Evolutionary conservation across 192 early-diverging fungal species (phyloP).

Genomic region (Fimicolochytrium jonesii): DNA sequence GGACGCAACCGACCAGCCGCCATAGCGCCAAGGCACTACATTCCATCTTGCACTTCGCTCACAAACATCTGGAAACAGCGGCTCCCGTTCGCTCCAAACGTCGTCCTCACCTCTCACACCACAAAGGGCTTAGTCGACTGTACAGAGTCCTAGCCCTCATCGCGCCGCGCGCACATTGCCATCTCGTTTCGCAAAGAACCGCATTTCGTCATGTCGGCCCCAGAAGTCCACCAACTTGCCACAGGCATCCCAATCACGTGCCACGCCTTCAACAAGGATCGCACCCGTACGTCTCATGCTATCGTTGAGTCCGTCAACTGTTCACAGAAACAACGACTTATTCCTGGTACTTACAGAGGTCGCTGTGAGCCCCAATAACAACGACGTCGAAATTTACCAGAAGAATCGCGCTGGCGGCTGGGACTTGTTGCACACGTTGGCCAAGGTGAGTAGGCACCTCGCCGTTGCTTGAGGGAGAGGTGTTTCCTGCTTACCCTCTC

Average conservation of each 20-base stretch:
- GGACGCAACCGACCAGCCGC: too few relatives aligned
- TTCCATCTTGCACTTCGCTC: too few relatives aligned
- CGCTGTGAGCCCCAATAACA: conserved; percentile 83
- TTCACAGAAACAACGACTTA: not conserved
- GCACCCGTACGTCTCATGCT: conserved; percentile 75
- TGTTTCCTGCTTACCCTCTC: not conserved
- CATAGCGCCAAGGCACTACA: too few relatives aligned
- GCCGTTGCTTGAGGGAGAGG: not conserved
- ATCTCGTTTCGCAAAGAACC: not conserved
- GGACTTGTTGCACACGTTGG: conserved; percentile 64
- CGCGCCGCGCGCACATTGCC: not conserved
- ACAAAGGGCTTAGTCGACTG: conserved; percentile 41
- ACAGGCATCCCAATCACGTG: conserved; percentile 77
- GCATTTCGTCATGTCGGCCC: not conserved
- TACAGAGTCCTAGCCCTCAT: conserved; percentile 51
- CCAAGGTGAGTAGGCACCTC: conserved; percentile 48
- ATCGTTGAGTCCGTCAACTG: too few relatives aligned
- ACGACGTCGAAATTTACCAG: conserved; percentile 85
- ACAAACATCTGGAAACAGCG: too few relatives aligned
- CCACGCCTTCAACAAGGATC: conserved; percentile 88
- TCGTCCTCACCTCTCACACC: not conserved
- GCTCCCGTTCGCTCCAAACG: too few relatives aligned
- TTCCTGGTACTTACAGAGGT: conserved; percentile 55
- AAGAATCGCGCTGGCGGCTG: conserved; percentile 54
- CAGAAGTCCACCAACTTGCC: conserved; percentile 58